Conservation (phyloP, 2,329 filamentous ascomycete genomes). For the Monosporascus sp. region DNA sequence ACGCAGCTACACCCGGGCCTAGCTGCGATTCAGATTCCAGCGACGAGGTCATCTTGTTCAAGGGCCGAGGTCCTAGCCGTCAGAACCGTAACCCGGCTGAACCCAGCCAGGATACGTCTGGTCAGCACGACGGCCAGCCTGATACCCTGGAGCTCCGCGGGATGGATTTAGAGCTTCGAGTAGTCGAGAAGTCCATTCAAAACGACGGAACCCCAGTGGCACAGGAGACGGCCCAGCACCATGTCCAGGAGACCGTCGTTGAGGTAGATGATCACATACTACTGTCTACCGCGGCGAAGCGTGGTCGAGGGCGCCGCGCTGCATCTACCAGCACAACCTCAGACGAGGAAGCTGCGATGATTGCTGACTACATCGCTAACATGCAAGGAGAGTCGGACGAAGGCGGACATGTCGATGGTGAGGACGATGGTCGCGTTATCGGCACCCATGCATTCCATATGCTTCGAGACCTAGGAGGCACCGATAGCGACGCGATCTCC, state of each 20-base stretch:
- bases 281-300: constrained; percentile 16
- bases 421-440: constrained; percentile 12
- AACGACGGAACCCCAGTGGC: neutral
- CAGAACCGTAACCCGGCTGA: constrained; percentile 9
- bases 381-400: constrained; percentile 39
- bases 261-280: constrained; percentile 15
- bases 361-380: constrained; percentile 69
- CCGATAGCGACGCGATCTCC: constrained; percentile 32
- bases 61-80: constrained; percentile 40
- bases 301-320: constrained; percentile 1
- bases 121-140: neutral
- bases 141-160: constrained; percentile 13
- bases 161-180: constrained; percentile 28
- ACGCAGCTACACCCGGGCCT: constrained; percentile 7
- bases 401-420: constrained; percentile 20
- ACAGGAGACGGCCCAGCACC: neutral
- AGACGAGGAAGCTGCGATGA: constrained; percentile 48
- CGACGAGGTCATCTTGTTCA: constrained; percentile 69
- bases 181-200: constrained; percentile 18
- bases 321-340: constrained; percentile 5
- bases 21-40: constrained; percentile 49
- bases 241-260: constrained; percentile 8
- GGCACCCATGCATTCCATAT: constrained; percentile 21
- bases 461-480: constrained; percentile 38
- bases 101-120: neutral